phyloP scores from a whole-genome alignment of 2,329 filamentous ascomycete genomes.

The Colletotrichum lupini region DNA sequence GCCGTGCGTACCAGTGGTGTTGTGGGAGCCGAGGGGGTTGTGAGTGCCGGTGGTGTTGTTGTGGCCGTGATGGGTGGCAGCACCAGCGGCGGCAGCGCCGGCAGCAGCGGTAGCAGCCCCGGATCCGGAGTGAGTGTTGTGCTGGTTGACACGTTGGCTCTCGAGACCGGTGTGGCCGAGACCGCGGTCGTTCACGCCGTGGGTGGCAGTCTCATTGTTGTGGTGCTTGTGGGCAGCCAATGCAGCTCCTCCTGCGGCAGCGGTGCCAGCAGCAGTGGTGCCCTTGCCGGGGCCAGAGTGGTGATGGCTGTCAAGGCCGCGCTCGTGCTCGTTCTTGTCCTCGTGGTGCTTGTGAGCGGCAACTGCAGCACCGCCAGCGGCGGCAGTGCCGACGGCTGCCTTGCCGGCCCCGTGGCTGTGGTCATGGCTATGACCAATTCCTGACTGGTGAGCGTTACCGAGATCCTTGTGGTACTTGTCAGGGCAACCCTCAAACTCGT shows the following conservation, averaged over 20 bases:
- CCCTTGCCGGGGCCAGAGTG: background rate
- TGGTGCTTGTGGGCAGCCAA: conserved; percentile 3
- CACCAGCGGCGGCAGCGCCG: background rate
- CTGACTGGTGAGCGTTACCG: conserved; percentile 25
- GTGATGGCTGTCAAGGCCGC: background rate
- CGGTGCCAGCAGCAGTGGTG: background rate
- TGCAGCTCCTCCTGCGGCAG: background rate
- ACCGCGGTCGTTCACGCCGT: background rate
- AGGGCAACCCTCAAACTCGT: conserved; percentile 68
- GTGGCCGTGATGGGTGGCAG: background rate
- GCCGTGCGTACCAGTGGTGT: background rate
- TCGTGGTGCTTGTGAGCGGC: conserved; percentile 3
- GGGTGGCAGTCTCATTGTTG: background rate
- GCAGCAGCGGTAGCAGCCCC: background rate
- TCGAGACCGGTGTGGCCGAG: background rate
- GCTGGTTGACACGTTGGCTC: background rate
- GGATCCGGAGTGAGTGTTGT: background rate
- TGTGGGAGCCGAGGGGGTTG: background rate
- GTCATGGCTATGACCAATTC: background rate
- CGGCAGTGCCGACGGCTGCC: background rate
- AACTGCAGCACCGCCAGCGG: background rate
- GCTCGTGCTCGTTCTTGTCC: background rate
- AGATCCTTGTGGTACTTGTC: conserved; percentile 51
- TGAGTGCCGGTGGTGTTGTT: background rate
- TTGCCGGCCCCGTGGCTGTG: background rate